Evolutionary conservation across 2,329 filamentous ascomycete species (phyloP), one percentile per base, ranked within the genome.

Genomic region (Magnaporthiopsis rhizophila): DNA sequence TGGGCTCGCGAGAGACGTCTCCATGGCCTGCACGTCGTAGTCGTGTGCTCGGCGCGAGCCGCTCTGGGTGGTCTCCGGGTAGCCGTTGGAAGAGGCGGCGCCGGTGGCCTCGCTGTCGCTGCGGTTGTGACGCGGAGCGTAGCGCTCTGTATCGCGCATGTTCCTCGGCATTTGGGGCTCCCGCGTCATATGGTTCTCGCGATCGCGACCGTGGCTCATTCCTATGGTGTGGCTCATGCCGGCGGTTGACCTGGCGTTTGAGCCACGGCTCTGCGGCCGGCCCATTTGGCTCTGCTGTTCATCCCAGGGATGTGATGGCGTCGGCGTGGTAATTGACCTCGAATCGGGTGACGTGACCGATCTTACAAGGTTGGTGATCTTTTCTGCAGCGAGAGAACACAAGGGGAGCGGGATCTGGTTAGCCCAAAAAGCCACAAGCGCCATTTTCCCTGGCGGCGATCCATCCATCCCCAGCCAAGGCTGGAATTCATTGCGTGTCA

Each of bases 11-110:
- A 96, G 82, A 45, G 88, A 89, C 0, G 91, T 91, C 75, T 97
- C 94, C 91, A 97, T 97, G 3, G 93, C 92, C 74, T 98, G 94
- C 21, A 97, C 86, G 72, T 98, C 95, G 72, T 97, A 98, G 73
- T 98, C 94, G 72, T 97, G 92, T 64, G 90, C 89, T 70, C 93
- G 86, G 57, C 84, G 83, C 32, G 80, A 80, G 8, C 84, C 85
- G 71, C 86, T 89, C 69, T 91, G 87, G 21, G 87, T 86, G 3
- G 88, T 88, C 67, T 94, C 90, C 32, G 88, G 84, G 72, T 96
- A 97, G 59, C 93, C 92, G 28, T 83, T 86, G 1, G 91, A 92
- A 0, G 92, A 95, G 12, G 87, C 82, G 32, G 85, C 80, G 21
- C 89, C 89, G 3, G 90, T 92, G 1, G 84, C 85, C 68, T 88